phyloP scores from a whole-genome alignment of 2,329 filamentous ascomycete species.

The Karstenula rhodostoma region DNA sequence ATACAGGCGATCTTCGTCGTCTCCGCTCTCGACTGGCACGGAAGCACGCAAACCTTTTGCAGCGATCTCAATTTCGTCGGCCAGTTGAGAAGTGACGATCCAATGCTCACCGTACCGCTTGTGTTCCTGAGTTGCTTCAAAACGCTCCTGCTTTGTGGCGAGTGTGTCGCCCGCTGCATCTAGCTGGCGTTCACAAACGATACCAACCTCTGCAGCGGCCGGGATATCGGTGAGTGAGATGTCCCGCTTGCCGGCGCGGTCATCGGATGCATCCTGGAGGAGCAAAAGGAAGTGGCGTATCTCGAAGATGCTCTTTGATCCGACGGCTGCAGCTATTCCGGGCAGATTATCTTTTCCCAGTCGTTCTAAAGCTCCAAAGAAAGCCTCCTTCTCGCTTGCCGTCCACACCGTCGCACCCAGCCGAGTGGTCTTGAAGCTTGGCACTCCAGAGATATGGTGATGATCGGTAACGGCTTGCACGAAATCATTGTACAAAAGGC shows the following conservation, averaged over 20 bases:
- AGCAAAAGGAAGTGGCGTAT: slow-evolving; percentile 73
- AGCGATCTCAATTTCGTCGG: slow-evolving; percentile 45
- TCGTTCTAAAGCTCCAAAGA: slow-evolving; percentile 72
- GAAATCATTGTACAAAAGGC: slow-evolving; percentile 44
- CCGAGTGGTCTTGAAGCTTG: slow-evolving; percentile 57
- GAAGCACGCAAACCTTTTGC: slow-evolving; percentile 27
- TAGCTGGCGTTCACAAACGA: slow-evolving; percentile 69
- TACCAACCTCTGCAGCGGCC: slow-evolving; percentile 75
- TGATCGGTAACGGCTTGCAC: slow-evolving; percentile 27
- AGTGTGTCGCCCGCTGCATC: slow-evolving; percentile 74
- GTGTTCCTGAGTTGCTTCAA: slow-evolving; percentile 68
- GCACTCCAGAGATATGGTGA: slow-evolving; percentile 23
- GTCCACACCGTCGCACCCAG: slow-evolving; percentile 77
- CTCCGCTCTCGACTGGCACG: slow-evolving; percentile 20
- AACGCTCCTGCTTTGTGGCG: slow-evolving; percentile 68
- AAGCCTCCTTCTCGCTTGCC: slow-evolving; percentile 70
- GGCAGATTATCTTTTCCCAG: slow-evolving; percentile 69
- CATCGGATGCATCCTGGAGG: slow-evolving; percentile 61
- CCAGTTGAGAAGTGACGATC: slow-evolving; percentile 63
- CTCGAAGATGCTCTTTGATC: slow-evolving; percentile 77
- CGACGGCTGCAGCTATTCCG: slow-evolving; percentile 69
- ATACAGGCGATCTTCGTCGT: slow-evolving; percentile 16
- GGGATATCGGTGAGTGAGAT: slow-evolving; percentile 66
- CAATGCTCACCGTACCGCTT: slow-evolving; percentile 70
- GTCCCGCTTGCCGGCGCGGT: slow-evolving; percentile 37